Conservation (phyloP, 129 eudicot genomes). For the Flaveria linearis region DNA sequence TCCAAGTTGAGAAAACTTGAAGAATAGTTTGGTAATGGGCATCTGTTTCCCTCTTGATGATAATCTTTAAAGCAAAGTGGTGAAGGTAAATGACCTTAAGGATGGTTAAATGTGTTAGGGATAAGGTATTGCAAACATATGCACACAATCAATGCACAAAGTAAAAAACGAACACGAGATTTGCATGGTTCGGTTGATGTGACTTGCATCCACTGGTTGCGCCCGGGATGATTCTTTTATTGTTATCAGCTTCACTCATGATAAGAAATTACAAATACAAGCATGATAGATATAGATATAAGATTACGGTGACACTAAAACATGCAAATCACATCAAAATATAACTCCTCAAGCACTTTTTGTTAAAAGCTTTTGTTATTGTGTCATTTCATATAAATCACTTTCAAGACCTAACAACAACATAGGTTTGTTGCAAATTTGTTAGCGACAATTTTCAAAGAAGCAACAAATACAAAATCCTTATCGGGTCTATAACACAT, state of each 20-base stretch:
- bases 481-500: background rate
- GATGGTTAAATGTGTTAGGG: no score
- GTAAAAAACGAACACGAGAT: no score
- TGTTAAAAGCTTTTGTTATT: background rate
- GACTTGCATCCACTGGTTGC: no score
- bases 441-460: background rate
- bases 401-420: background rate
- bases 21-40: background rate
- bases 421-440: background rate
- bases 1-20: background rate
- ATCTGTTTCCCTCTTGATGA: background rate
- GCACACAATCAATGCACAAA: no score
- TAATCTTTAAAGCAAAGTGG: background rate
- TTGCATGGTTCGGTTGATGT: no score
- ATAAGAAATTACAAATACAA: no score
- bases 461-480: background rate
- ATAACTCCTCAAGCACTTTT: background rate
- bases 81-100: no score
- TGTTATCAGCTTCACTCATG: no score
- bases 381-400: conserved; percentile 3
- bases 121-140: no score
- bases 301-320: no score
- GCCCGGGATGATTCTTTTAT: no score
- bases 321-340: background rate
- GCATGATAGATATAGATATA: no score